Evolutionary conservation across 768 basidiomycete species (phyloP), one percentile per base, ranked within the genome.

Genomic region (Nidula microcarpa): DNA sequence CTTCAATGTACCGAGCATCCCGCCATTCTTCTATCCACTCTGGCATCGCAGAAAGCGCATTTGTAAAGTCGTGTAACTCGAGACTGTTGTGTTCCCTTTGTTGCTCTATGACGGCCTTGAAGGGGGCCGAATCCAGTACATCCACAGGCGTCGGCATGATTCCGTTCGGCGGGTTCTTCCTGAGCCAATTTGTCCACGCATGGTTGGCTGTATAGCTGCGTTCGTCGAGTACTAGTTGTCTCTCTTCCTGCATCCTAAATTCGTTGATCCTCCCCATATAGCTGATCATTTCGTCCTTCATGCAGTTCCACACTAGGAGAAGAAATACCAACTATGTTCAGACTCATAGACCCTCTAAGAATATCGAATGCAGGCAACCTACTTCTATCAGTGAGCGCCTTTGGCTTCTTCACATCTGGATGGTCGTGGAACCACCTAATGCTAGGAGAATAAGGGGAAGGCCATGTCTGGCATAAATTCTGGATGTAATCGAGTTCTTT

Each of bases 141-240:
- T 71, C 70, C 1, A 62, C 61, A 1, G 58, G 54, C n/a, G 57
- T 58, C 2, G 70, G 70, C 44, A 68, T 48, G 41, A 67, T 51
- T 1, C 43, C 43, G 17, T 49, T 54, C 0, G 60, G 46, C 6
- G 58, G 55, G 51, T 60, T 60, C 11, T 23, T 35, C 18, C 45
- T 36, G 7, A 66, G 59, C 50, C 65, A 67, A 8, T 52, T 32
- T 14, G 57, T 39, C 60, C 70, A 73, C 0, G 57, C 55, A 0
- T 53, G 33, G 13, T 62, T 51, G 16, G 65, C 58, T 5, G 50
- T 33, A 3, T 34, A 35, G 32, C 60, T 60, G 5, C 68, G 64
- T 13, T 47, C 32, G 10, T 59, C 58, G 5, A 65, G 37, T 3
- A 66, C n/a, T 6, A 50, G 23, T 1, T 55, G 53, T 5, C 61